Evolutionary conservation across 1,139 yeast species (phyloP).

Genomic region (Suhomyces coccinellae): DNA sequence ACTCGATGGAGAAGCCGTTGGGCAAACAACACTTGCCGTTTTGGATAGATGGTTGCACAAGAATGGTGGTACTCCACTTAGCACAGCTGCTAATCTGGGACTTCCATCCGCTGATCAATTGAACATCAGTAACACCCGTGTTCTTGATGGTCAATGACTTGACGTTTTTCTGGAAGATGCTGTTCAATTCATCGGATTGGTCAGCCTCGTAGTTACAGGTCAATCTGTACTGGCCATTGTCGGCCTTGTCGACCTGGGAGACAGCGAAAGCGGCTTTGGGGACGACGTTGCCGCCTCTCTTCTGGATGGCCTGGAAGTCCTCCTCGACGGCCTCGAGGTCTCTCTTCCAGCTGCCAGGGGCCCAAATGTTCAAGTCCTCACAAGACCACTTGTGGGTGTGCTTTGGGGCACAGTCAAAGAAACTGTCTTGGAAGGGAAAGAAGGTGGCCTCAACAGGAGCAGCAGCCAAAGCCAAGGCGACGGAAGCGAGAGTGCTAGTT

Average conservation of each 20-base stretch:
- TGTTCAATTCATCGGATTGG: slow-evolving; percentile 19
- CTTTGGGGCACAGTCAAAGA: slow-evolving; percentile 9
- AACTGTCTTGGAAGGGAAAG: slow-evolving; percentile 7
- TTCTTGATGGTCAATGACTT: slow-evolving; percentile 18
- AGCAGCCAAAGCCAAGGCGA: slow-evolving; percentile 12
- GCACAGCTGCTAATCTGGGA: slow-evolving; percentile 15
- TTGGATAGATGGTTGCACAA: slow-evolving; percentile 19
- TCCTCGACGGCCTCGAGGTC: slow-evolving; percentile 23
- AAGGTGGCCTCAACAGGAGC: slow-evolving; percentile 13
- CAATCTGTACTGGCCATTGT: slow-evolving; percentile 20
- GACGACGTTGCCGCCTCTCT: slow-evolving; percentile 20
- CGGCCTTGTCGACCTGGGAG: slow-evolving; percentile 22
- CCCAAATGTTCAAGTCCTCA: slow-evolving; percentile 7
- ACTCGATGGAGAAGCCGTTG: slow-evolving; percentile 13
- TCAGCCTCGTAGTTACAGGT: slow-evolving; percentile 25
- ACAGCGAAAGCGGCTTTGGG: slow-evolving; percentile 28
- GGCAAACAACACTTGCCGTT: slow-evolving; percentile 27
- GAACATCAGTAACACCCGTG: slow-evolving; percentile 23
- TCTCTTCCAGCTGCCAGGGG: slow-evolving; percentile 13
- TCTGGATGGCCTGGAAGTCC: slow-evolving; percentile 27
- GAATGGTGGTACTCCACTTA: slow-evolving; percentile 23
- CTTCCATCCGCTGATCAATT: slow-evolving; percentile 16
- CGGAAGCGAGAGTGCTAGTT: slow-evolving; percentile 10
- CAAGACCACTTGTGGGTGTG: slow-evolving; percentile 6
- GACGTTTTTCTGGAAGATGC: slow-evolving; percentile 16